These are phyloP conservation scores for Gastrolobium bilobum DNA, from an alignment of 306 rosid species.

Conservation along the genomic window DNA sequence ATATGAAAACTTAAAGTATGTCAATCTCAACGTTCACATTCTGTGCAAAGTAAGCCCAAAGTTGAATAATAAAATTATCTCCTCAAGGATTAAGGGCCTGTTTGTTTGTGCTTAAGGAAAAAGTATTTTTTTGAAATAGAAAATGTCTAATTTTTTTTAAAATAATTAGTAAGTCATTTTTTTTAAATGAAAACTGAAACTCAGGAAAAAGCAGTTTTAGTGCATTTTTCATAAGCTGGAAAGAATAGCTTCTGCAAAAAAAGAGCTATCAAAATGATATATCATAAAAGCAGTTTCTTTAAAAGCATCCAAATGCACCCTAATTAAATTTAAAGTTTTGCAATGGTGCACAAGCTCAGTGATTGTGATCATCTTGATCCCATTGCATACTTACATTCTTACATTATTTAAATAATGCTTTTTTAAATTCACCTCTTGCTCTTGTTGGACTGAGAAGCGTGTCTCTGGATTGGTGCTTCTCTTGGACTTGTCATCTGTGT, in stretches of 20 bases:
- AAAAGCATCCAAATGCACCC: too few relatives aligned
- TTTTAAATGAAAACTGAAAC: too few relatives aligned
- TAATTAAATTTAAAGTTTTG: conserved; percentile 10
- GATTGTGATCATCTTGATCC: not conserved
- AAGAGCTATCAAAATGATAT: too few relatives aligned
- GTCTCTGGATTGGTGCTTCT: conserved; percentile 70
- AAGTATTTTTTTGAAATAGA: too few relatives aligned
- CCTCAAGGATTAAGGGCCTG: not conserved
- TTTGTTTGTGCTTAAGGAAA: too few relatives aligned
- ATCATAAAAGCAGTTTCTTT: too few relatives aligned
- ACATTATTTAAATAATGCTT: conserved; percentile 7
- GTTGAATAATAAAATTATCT: not conserved
- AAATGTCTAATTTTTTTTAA: too few relatives aligned
- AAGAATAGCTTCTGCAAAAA: too few relatives aligned
- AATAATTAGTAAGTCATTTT: too few relatives aligned
- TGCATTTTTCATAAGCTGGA: too few relatives aligned
- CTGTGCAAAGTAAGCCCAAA: not conserved
- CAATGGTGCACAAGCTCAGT: conserved; percentile 1
- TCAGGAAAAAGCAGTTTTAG: too few relatives aligned
- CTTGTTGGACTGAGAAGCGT: conserved; percentile 66
- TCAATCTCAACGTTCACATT: not conserved
- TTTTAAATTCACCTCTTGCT: conserved; percentile 70
- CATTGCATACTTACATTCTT: conserved; percentile 1
- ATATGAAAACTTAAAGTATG: conserved; percentile 16
- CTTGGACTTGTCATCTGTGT: conserved; percentile 81